phyloP scores from a whole-genome alignment of 352 stramenopile species.

The Pythium aquatile region DNA sequence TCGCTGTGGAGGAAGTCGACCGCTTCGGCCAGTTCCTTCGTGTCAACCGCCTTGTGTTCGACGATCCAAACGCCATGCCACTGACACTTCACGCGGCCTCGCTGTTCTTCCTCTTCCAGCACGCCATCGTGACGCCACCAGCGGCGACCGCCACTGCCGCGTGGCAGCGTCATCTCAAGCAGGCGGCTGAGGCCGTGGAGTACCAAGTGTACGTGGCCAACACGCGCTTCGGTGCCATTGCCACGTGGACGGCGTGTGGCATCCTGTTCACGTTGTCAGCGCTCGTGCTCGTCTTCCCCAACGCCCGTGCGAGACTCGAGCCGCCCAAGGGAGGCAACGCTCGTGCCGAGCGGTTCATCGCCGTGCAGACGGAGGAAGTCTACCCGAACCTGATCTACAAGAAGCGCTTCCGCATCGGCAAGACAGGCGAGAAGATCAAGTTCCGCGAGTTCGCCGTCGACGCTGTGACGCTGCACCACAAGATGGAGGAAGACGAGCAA shows the following conservation, averaged over 20 bases:
- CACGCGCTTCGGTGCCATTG: slow-evolving; percentile 51
- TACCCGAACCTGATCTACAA: slow-evolving; percentile 80
- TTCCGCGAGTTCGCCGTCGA: slow-evolving; percentile 72
- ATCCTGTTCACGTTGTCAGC: slow-evolving; percentile 46
- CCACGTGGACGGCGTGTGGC: slow-evolving; percentile 45
- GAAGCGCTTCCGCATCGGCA: slow-evolving; percentile 71
- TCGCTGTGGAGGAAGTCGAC: not conserved
- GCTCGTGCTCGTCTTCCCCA: slow-evolving; percentile 36
- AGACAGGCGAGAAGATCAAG: slow-evolving; percentile 68
- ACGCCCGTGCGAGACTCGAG: slow-evolving; percentile 31
- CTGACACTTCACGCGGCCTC: slow-evolving; percentile 42
- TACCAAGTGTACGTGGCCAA: slow-evolving; percentile 55
- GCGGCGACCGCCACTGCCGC: not conserved
- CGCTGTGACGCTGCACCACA: slow-evolving; percentile 54
- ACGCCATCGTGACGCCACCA: slow-evolving; percentile 31
- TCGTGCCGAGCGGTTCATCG: slow-evolving; percentile 60
- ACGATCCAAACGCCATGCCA: slow-evolving; percentile 19
- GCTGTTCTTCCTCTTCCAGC: slow-evolving; percentile 55
- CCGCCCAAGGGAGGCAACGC: slow-evolving; percentile 15
- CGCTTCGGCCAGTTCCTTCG: slow-evolving; percentile 3
- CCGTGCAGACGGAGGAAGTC: slow-evolving; percentile 66
- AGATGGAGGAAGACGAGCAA: slow-evolving; percentile 69
- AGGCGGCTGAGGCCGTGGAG: slow-evolving; percentile 10
- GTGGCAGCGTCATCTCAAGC: slow-evolving; percentile 18
- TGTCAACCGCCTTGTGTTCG: slow-evolving; percentile 30